These are phyloP conservation scores for Penicillium daleae DNA, from an alignment of 495 filamentous ascomycete species.

Conservation along the genomic window DNA sequence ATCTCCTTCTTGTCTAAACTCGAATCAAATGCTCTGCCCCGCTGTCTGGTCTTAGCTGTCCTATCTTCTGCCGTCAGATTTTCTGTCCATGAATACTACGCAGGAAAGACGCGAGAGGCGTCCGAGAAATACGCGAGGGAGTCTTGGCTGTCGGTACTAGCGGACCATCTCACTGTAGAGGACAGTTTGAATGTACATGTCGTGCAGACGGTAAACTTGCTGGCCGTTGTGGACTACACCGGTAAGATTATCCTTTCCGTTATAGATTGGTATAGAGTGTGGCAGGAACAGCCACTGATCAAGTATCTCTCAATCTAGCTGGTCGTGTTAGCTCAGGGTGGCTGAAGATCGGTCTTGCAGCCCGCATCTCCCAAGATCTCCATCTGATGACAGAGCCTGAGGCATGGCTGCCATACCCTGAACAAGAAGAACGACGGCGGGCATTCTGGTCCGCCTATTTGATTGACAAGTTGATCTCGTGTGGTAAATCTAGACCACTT, in stretches of 20 bases:
- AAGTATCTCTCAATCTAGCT: slow-evolving; percentile 15
- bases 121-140: slow-evolving; percentile 30
- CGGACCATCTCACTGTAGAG: slow-evolving; percentile 32
- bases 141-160: slow-evolving; percentile 34
- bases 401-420: slow-evolving; percentile 18
- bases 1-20: slow-evolving; percentile 28
- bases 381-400: slow-evolving; percentile 34
- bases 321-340: slow-evolving; percentile 33
- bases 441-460: slow-evolving; percentile 40
- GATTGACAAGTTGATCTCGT: slow-evolving; percentile 36
- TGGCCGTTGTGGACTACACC: slow-evolving; percentile 33
- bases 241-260: slow-evolving; percentile 17
- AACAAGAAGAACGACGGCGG: slow-evolving; percentile 39
- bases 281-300: neutral
- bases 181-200: slow-evolving; percentile 29
- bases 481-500: slow-evolving; percentile 32
- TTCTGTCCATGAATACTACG: slow-evolving; percentile 28
- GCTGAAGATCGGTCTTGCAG: slow-evolving; percentile 39
- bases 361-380: slow-evolving; percentile 36
- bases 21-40: slow-evolving; percentile 18
- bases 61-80: slow-evolving; percentile 36
- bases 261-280: too few species aligned
- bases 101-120: slow-evolving; percentile 19
- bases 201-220: slow-evolving; percentile 34
- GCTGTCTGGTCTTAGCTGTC: slow-evolving; percentile 30